Evolutionary conservation across 2,329 filamentous ascomycete genomes (phyloP).

Genomic region (Colletotrichum sp.): DNA sequence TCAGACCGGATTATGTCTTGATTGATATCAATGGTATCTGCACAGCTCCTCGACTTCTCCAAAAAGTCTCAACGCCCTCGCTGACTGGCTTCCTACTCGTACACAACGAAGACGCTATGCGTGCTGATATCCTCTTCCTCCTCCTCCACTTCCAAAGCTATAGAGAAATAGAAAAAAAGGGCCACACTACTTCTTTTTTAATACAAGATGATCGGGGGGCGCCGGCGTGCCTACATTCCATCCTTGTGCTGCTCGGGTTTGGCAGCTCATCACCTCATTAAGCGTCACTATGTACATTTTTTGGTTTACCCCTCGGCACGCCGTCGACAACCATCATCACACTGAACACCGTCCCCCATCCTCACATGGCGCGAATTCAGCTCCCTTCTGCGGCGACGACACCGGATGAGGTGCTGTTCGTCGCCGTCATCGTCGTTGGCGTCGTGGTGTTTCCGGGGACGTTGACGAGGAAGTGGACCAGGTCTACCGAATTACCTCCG

Average conservation of each 20-base stretch:
- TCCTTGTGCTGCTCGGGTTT: not conserved
- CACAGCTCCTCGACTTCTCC: not conserved
- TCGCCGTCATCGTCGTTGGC: not conserved
- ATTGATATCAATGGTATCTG: slow-evolving; percentile 17
- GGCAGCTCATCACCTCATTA: slow-evolving; percentile 7
- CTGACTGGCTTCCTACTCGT: not conserved
- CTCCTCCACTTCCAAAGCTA: not conserved
- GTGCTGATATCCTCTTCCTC: not conserved
- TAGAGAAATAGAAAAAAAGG: not conserved
- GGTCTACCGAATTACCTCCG: slow-evolving; percentile 51
- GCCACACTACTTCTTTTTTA: slow-evolving; percentile 20
- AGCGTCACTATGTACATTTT: slow-evolving; percentile 16
- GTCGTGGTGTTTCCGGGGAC: slow-evolving; percentile 21
- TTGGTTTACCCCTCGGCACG: slow-evolving; percentile 1
- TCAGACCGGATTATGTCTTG: slow-evolving; percentile 1
- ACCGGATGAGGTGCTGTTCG: slow-evolving; percentile 17
- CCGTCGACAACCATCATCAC: not conserved
- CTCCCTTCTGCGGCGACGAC: slow-evolving; percentile 31
- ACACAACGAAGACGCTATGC: slow-evolving; percentile 16
- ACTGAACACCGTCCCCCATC: not conserved
- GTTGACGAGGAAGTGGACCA: slow-evolving; percentile 52
- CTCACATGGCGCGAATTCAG: not conserved
- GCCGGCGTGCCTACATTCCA: slow-evolving; percentile 15
- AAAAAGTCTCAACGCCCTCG: slow-evolving; percentile 5
- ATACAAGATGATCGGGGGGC: slow-evolving; percentile 28